These are phyloP conservation scores for Thelonectria blattea DNA, from an alignment of 2,329 filamentous ascomycete genomes.

Conservation along the genomic window DNA sequence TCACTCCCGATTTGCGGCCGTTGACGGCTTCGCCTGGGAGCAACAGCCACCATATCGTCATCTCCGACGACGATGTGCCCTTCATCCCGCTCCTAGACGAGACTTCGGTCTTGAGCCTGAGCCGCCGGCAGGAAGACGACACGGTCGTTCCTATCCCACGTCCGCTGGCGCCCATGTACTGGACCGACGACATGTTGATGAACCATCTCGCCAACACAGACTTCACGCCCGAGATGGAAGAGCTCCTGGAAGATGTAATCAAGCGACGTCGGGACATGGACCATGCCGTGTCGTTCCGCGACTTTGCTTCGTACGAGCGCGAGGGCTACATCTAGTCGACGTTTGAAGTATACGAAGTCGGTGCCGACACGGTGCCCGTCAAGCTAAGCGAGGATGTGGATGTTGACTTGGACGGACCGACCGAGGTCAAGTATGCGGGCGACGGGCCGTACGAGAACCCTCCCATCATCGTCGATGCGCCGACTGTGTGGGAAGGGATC, in stretches of 20 bases:
- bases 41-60: slow-evolving; percentile 26
- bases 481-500: slow-evolving; percentile 50
- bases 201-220: slow-evolving; percentile 48
- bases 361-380: slow-evolving; percentile 49
- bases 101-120: not conserved
- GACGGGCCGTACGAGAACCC: slow-evolving; percentile 35
- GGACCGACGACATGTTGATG: slow-evolving; percentile 52
- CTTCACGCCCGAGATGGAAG: slow-evolving; percentile 48
- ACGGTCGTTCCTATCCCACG: slow-evolving; percentile 23
- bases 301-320: slow-evolving; percentile 46
- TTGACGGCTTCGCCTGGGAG: slow-evolving; percentile 33
- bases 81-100: slow-evolving; percentile 42
- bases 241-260: slow-evolving; percentile 46
- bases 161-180: slow-evolving; percentile 33
- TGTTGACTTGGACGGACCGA: slow-evolving; percentile 29
- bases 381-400: slow-evolving; percentile 41
- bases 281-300: slow-evolving; percentile 38
- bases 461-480: slow-evolving; percentile 45
- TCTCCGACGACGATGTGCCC: slow-evolving; percentile 39
- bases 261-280: slow-evolving; percentile 44
- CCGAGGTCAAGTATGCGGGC: slow-evolving; percentile 36
- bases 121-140: slow-evolving; percentile 26
- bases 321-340: slow-evolving; percentile 54
- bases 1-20: slow-evolving; percentile 32
- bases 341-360: slow-evolving; percentile 64